These are phyloP conservation scores for Tricholomella constricta DNA, from an alignment of 768 basidiomycete genomes.

Conservation along the genomic window DNA sequence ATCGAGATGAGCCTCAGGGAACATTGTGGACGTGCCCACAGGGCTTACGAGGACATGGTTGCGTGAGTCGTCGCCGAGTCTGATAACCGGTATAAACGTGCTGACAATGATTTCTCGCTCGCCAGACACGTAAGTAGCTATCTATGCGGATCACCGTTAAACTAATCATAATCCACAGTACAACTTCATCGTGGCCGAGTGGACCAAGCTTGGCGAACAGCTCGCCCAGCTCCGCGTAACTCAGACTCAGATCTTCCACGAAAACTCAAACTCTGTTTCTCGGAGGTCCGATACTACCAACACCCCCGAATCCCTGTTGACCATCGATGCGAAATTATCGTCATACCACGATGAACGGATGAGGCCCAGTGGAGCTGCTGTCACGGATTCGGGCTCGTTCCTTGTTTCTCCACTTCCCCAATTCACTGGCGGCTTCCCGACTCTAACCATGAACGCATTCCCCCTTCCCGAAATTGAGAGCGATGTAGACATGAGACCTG, in stretches of 20 bases:
- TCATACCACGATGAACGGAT: constrained; percentile 34
- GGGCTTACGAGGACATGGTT: constrained; percentile 40
- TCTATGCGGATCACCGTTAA: not conserved
- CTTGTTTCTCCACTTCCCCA: constrained; percentile 48
- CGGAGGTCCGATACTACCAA: not conserved
- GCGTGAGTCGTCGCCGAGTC: constrained; percentile 34
- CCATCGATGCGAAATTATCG: constrained; percentile 14
- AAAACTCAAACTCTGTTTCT: not conserved
- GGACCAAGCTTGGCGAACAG: constrained; percentile 31
- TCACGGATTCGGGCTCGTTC: constrained; percentile 35
- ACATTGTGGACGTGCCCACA: constrained; percentile 49
- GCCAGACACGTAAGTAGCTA: constrained; percentile 33
- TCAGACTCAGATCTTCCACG: constrained; percentile 8
- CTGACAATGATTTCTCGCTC: constrained; percentile 9
- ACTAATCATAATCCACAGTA: constrained; percentile 25
- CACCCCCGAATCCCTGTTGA: constrained; percentile 10
- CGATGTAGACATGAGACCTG: constrained; percentile 11
- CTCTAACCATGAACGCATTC: constrained; percentile 26
- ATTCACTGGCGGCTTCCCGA: constrained; percentile 35
- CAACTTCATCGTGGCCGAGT: constrained; percentile 34
- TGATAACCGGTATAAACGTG: not conserved
- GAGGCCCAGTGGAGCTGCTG: constrained; percentile 31
- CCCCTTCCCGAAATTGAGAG: constrained; percentile 40
- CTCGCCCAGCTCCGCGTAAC: constrained; percentile 22
- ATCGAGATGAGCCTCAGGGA: constrained; percentile 57